Conservation (phyloP, 2,329 filamentous ascomycete genomes). For the Rhytidhysteron rufulum region DNA sequence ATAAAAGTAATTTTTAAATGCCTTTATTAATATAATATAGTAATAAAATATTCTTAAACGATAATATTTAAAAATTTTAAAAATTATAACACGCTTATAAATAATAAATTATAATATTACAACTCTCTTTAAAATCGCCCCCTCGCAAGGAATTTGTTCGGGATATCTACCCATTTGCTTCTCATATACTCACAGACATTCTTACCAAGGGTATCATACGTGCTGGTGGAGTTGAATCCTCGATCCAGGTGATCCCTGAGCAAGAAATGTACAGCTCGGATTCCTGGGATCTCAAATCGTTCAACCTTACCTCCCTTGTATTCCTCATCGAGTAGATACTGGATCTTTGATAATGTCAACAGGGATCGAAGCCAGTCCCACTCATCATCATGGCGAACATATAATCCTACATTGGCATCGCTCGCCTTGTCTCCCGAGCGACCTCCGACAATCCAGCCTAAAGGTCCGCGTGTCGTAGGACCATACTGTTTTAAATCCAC, state of each 20-base stretch:
- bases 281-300: conserved; percentile 31
- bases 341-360: conserved; percentile 15
- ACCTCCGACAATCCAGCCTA: conserved; percentile 30
- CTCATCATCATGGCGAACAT: conserved; percentile 19
- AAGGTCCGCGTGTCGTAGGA: conserved; percentile 25
- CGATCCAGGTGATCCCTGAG: conserved; percentile 45
- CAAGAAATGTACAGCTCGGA: conserved; percentile 38
- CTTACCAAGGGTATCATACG: conserved; percentile 45
- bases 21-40: no score
- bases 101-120: no score
- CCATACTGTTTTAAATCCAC: conserved; percentile 20
- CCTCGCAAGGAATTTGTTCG: conserved; percentile 38
- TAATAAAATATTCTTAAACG: no score
- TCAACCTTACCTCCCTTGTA: conserved; percentile 18
- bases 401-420: conserved; percentile 21
- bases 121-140: conserved; percentile 30
- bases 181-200: conserved; percentile 43
- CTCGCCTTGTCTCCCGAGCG: conserved; percentile 24
- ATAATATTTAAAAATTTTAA: no score
- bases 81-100: no score
- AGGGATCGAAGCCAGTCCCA: conserved; percentile 22
- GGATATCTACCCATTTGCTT: conserved; percentile 40
- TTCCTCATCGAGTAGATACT: conserved; percentile 17
- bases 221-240: conserved; percentile 37
- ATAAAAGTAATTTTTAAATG: no score